phyloP scores from a whole-genome alignment of 1,284 basidiomycete species.

The Moniliophthora roreri region DNA sequence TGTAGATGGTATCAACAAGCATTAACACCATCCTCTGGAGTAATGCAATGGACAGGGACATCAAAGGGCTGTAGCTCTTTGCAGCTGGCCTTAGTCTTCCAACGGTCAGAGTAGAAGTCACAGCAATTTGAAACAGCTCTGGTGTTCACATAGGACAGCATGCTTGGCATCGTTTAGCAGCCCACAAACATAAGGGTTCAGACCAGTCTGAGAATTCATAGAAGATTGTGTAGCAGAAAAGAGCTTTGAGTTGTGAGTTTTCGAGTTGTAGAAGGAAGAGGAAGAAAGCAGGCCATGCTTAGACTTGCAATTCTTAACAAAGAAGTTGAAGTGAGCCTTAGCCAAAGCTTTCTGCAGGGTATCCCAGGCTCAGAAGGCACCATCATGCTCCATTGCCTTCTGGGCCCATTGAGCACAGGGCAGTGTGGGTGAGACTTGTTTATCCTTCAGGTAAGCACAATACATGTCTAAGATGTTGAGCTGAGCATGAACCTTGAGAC shows the following conservation, averaged over 20 bases:
- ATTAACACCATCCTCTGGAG: neutral
- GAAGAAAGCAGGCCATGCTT: neutral
- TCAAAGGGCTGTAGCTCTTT: neutral
- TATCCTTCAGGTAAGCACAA: too few species aligned
- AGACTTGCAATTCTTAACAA: neutral
- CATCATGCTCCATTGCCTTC: too few species aligned
- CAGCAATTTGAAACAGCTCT: neutral
- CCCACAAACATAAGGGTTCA: too few species aligned
- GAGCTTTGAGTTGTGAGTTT: too few species aligned
- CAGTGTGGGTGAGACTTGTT: too few species aligned
- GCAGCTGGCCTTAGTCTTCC: neutral
- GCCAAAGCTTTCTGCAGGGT: too few species aligned
- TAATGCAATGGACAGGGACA: neutral
- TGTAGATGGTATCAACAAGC: neutral
- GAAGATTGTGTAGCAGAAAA: too few species aligned
- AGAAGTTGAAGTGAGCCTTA: neutral
- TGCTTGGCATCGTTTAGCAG: neutral
- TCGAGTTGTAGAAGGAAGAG: neutral
- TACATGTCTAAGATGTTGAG: too few species aligned
- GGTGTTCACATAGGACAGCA: neutral
- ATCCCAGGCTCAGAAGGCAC: too few species aligned
- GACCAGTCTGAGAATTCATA: too few species aligned
- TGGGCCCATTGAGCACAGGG: too few species aligned
- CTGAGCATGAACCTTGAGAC: too few species aligned
- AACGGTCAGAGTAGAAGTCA: neutral